These are phyloP conservation scores for Salix koriyanagi DNA, from an alignment of 345 rosid species.

Conservation along the genomic window DNA sequence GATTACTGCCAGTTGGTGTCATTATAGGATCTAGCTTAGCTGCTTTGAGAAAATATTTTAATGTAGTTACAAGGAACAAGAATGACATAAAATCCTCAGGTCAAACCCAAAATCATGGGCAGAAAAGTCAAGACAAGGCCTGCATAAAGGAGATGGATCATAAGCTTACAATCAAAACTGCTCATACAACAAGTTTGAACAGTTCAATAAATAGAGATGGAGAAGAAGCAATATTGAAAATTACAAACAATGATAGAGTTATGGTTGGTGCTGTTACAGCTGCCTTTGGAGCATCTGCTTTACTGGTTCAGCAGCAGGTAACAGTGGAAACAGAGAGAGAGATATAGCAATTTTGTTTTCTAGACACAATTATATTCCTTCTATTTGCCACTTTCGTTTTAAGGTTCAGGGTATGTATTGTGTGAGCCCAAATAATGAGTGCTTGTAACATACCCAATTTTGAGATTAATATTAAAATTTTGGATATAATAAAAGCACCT, in stretches of 20 bases:
- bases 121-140: conserved; percentile 12
- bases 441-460: neutral
- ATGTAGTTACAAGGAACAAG: conserved; percentile 42
- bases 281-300: conserved; percentile 91
- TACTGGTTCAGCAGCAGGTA: conserved; percentile 67
- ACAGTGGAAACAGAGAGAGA: neutral
- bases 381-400: neutral
- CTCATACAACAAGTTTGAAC: conserved; percentile 18
- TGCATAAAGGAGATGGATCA: conserved; percentile 12
- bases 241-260: conserved; percentile 37
- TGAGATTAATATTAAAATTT: neutral
- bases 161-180: conserved; percentile 16
- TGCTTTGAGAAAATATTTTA: conserved; percentile 66
- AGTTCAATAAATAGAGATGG: conserved; percentile 22
- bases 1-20: conserved; percentile 75
- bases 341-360: neutral
- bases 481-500: neutral
- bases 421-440: neutral
- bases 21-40: conserved; percentile 86
- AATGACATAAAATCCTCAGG: conserved; percentile 19
- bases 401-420: neutral
- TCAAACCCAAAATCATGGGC: conserved; percentile 19
- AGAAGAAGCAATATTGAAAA: conserved; percentile 30
- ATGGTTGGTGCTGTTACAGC: conserved; percentile 87
- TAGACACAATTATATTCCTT: neutral